A percentile compares a stretch with the other conserved stretches of the same genome.
These are phyloP conservation scores for Pseudoperonospora humuli DNA, from an alignment of 352 stramenopile species.

Conservation along the genomic window DNA sequence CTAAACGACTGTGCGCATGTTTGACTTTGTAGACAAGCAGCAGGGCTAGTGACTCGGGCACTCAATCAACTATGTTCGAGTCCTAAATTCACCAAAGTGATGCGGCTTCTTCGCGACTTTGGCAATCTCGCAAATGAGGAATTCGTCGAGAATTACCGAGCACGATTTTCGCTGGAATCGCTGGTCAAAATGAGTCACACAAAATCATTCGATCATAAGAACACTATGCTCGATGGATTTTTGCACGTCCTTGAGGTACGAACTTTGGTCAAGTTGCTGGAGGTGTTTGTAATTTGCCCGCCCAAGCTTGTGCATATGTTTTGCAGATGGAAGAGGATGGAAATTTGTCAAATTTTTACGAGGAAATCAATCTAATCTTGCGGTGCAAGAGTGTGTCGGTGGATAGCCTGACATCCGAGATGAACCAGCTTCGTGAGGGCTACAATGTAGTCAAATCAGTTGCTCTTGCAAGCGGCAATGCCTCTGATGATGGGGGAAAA, in stretches of 20 bases:
- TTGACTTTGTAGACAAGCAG: slow-evolving; percentile 11
- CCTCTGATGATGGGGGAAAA: not conserved
- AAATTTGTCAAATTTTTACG: slow-evolving; percentile 15
- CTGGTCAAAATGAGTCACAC: slow-evolving; percentile 13
- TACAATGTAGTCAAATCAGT: slow-evolving; percentile 6
- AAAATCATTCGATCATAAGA: slow-evolving; percentile 17
- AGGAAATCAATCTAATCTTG: slow-evolving; percentile 19
- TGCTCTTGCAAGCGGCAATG: slow-evolving; percentile 3
- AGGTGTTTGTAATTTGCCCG: not conserved
- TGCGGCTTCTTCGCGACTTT: slow-evolving; percentile 20
- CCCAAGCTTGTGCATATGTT: not conserved
- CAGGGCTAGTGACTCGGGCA: slow-evolving; percentile 20
- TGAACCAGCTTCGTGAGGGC: slow-evolving; percentile 18
- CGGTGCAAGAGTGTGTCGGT: slow-evolving; percentile 22
- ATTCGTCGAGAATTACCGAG: slow-evolving; percentile 7
- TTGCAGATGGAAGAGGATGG: slow-evolving; percentile 13
- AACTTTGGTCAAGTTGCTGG: not conserved
- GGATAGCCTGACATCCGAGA: slow-evolving; percentile 4
- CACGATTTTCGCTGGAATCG: slow-evolving; percentile 21
- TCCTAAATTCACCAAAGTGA: slow-evolving; percentile 11
- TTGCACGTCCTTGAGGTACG: slow-evolving; percentile 18
- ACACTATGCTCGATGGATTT: slow-evolving; percentile 15
- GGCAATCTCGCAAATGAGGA: slow-evolving; percentile 21
- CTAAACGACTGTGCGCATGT: not conserved
- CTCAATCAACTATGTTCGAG: slow-evolving; percentile 25